Percentiles rank a stretch among this genome's conserved stretches.
These are phyloP conservation scores for Coriaria nepalensis DNA, from an alignment of 306 rosid genomes.

Conservation along the genomic window DNA sequence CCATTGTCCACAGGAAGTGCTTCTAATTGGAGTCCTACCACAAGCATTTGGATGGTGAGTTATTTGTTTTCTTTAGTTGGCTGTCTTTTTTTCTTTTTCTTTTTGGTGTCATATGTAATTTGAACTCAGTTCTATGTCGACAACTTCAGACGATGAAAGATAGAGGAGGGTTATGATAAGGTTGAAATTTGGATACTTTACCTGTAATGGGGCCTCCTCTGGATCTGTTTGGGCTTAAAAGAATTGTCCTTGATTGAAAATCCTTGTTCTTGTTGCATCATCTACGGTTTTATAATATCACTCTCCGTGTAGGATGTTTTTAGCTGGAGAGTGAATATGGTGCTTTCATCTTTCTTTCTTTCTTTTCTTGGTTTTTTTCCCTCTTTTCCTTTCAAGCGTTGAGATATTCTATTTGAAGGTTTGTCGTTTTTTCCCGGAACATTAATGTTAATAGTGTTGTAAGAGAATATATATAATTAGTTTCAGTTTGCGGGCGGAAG, in stretches of 20 bases:
- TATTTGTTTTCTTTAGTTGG: slow-evolving; percentile 14
- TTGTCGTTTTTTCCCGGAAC: slow-evolving; percentile 9
- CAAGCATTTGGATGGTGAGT: slow-evolving; percentile 9
- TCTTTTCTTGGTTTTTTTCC: too few relatives aligned
- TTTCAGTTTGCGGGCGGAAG: slow-evolving; percentile 9
- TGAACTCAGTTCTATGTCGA: slow-evolving; percentile 16
- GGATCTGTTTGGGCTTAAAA: slow-evolving; percentile 9
- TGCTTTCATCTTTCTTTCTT: slow-evolving; percentile 10
- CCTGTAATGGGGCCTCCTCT: slow-evolving; percentile 8
- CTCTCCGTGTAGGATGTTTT: slow-evolving; percentile 4
- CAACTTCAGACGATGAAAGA: too few relatives aligned
- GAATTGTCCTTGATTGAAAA: background rate
- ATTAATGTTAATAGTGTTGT: slow-evolving; percentile 16
- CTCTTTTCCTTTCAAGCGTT: too few relatives aligned
- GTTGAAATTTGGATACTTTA: slow-evolving; percentile 9
- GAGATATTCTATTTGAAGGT: slow-evolving; percentile 8
- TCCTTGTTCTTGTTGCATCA: too few relatives aligned
- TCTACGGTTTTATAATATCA: slow-evolving; percentile 10
- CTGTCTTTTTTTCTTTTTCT: too few relatives aligned
- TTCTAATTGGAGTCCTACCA: slow-evolving; percentile 6
- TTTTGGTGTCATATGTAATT: slow-evolving; percentile 16
- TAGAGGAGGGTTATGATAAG: too few relatives aligned
- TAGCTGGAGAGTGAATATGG: slow-evolving; percentile 11
- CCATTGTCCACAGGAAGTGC: slow-evolving; percentile 36
- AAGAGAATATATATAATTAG: slow-evolving; percentile 16